These are phyloP conservation scores for Boletus fagicola DNA, from an alignment of 768 basidiomycete species.

Conservation along the genomic window DNA sequence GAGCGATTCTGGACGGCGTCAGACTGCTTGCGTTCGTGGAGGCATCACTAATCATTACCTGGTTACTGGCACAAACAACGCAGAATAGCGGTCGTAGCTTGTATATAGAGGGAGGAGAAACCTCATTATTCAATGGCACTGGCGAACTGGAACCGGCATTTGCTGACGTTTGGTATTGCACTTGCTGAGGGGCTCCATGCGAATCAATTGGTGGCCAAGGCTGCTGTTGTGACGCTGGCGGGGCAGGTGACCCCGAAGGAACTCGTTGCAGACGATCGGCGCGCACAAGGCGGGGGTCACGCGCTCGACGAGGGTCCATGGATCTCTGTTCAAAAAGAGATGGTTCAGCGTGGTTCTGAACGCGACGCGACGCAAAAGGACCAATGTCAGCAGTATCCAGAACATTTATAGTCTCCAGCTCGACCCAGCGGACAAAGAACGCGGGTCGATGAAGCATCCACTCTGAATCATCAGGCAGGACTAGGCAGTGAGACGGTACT, in stretches of 20 bases:
- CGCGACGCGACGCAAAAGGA: conserved; percentile 11
- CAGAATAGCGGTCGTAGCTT: conserved; percentile 86
- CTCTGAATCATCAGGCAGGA: conserved; percentile 80
- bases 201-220: conserved; percentile 24
- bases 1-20: conserved; percentile 73
- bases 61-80: conserved; percentile 99
- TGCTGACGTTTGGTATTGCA: conserved; percentile 16
- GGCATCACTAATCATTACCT: conserved; percentile 47
- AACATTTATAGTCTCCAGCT: conserved; percentile 76
- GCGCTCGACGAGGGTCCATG: conserved; percentile 81
- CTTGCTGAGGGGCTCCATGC: conserved; percentile 14
- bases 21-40: conserved; percentile 7
- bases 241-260: conserved; percentile 38
- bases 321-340: conserved; percentile 12
- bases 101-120: conserved; percentile 34
- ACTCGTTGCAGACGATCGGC: conserved; percentile 59
- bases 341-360: conserved; percentile 18
- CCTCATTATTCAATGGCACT: conserved; percentile 2
- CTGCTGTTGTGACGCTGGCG: conserved; percentile 25
- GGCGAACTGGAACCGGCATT: conserved; percentile 6
- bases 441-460: conserved; percentile 83
- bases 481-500: conserved; percentile 13
- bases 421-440: conserved; percentile 50
- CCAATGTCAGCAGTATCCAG: conserved; percentile 88
- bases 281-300: conserved; percentile 77